These are phyloP conservation scores for Martensiomyces pterosporus DNA, from an alignment of 192 early-diverging fungal species.

Conservation along the genomic window DNA sequence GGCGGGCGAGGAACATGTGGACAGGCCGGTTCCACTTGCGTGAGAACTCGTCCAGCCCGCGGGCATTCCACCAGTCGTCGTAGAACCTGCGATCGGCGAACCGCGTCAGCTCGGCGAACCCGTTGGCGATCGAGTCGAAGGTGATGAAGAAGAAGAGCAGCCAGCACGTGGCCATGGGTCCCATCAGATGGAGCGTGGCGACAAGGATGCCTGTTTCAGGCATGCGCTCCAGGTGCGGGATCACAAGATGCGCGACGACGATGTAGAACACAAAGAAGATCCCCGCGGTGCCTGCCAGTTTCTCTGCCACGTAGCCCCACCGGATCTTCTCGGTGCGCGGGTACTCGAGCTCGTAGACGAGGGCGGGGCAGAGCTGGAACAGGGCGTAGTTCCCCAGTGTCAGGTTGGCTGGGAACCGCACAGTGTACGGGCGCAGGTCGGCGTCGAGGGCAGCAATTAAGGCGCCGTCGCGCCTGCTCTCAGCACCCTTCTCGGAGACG, in stretches of 20 bases:
- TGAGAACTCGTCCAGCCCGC: constrained; percentile 88
- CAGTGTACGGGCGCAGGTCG: constrained; percentile 53
- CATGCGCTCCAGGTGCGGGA: constrained; percentile 69
- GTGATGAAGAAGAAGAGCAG: constrained; percentile 91
- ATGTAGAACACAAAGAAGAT: constrained; percentile 79
- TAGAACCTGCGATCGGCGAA: constrained; percentile 98
- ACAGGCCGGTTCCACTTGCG: constrained; percentile 98
- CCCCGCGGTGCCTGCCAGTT: constrained; percentile 69
- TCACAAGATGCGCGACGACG: constrained; percentile 82
- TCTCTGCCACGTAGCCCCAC: constrained; percentile 83
- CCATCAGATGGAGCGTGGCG: constrained; percentile 61
- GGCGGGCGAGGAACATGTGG: constrained; percentile 86
- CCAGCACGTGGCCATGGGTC: constrained; percentile 90
- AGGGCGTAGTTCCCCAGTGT: constrained; percentile 80
- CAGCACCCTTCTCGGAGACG: constrained; percentile 8
- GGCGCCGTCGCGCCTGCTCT: constrained; percentile 17
- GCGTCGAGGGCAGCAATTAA: constrained; percentile 53
- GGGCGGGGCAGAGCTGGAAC: constrained; percentile 81
- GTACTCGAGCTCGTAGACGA: constrained; percentile 93
- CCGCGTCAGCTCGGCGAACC: constrained; percentile 88
- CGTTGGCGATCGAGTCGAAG: constrained; percentile 95
- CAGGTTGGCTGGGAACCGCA: constrained; percentile 73
- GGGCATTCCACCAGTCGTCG: constrained; percentile 97
- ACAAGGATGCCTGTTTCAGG: constrained; percentile 59
- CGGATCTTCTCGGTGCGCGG: constrained; percentile 83